Evolutionary conservation across 805 yeast genomes (phyloP), one percentile per base, ranked within the genome.

Genomic region (Huiozyma sinensis): DNA sequence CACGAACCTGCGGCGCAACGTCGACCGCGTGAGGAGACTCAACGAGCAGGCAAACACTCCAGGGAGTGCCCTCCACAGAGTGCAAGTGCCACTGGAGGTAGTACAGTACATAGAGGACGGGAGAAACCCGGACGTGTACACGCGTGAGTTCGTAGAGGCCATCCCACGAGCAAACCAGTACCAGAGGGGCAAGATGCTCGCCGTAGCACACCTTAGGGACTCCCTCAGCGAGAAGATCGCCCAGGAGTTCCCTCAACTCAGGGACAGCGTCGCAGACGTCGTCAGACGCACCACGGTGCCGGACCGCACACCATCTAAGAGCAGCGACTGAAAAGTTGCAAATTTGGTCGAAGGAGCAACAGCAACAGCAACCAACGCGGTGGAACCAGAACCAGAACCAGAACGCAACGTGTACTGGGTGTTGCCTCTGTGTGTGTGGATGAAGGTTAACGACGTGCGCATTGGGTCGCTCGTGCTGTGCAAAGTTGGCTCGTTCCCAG

Each of bases 91-190:
- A 1, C 61, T 83, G 34, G 96, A 89, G 56, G 89, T 89, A n/a
- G 68, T 88, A 10, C 81, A 83, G 49, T 92, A 92, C 57, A 86
- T 92, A 34, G 97, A 92, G 58, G 95, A 87, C 56, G 98, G 98
- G 2, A 71, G 98, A 52, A 92, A 92, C 58, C 97, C 98, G 0
- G 97, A 92, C 58, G 88, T 92, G 35, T 92, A 92, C 63, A 88
- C 97, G 0, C 75, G 98, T 60, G 98, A 92, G 65, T 92, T 92
- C 65, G 86, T 90, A 11, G 98, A 92, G 60, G 85, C 90, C 33
- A 83, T 92, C n/a, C 80, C 88, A 35, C 81, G 86, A 53, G 79
- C 88, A 38, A 92, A 92, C 57, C 96, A 94, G 56, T 78, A 81
- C 51, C 70, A 92, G 44, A 76, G 87, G 56, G 97, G 96, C 4